Percentiles rank a stretch among this genome's conserved stretches.
Evolutionary conservation across 2,329 filamentous ascomycete species (phyloP).

Genomic region (Boeremia exigua): DNA sequence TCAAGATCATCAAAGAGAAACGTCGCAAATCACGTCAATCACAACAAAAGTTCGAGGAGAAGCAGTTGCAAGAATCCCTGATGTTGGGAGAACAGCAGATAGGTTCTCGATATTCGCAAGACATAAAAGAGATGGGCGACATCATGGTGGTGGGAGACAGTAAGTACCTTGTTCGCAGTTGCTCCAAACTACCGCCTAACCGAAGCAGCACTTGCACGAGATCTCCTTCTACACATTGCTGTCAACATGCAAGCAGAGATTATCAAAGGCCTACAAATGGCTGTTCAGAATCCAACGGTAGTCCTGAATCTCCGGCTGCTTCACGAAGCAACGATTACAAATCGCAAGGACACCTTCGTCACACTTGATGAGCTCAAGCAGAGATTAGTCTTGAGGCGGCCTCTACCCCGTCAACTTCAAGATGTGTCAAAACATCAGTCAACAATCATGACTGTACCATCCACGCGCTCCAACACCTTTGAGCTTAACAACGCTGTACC

Average conservation of each 20-base stretch:
- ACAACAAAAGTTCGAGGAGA: conserved; percentile 44
- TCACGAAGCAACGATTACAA: conserved; percentile 47
- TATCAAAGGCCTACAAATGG: conserved; percentile 48
- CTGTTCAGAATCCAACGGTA: conserved; percentile 39
- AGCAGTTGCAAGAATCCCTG: conserved; percentile 48
- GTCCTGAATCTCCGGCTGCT: conserved; percentile 45
- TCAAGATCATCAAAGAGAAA: conserved; percentile 45
- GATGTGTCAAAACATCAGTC: conserved; percentile 6
- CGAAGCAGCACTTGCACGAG: conserved; percentile 41
- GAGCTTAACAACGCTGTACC: conserved; percentile 11
- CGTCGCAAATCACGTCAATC: conserved; percentile 36
- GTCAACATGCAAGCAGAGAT: conserved; percentile 46
- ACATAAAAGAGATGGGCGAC: conserved; percentile 46
- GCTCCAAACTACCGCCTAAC: neutral
- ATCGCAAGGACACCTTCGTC: conserved; percentile 41
- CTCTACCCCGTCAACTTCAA: conserved; percentile 27
- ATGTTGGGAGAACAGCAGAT: conserved; percentile 47
- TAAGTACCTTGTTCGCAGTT: conserved; percentile 23
- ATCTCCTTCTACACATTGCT: conserved; percentile 47
- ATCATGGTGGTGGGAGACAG: conserved; percentile 49
- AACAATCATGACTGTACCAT: conserved; percentile 22
- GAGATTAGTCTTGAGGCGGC: conserved; percentile 37
- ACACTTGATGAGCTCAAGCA: conserved; percentile 48
- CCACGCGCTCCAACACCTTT: conserved; percentile 22
- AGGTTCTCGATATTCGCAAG: conserved; percentile 39